phyloP scores from a whole-genome alignment of 768 basidiomycete genomes.

The Gautieria morchelliformis region DNA sequence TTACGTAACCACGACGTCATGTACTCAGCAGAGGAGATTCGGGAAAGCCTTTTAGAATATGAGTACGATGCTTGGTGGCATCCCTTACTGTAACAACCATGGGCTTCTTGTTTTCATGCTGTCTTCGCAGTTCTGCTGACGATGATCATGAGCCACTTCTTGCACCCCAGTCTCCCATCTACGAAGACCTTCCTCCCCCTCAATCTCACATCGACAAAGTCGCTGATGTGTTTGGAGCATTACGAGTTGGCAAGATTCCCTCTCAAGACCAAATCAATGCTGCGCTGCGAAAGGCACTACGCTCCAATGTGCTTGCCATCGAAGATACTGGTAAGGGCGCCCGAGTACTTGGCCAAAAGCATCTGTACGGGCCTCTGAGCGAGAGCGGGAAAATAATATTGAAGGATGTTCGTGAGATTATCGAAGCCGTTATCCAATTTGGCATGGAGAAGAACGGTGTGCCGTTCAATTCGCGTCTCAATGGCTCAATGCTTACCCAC shows the following conservation, averaged over 20 bases:
- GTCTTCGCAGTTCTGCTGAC: conserved; percentile 2
- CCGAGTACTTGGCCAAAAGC: not conserved
- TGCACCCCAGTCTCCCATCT: not conserved
- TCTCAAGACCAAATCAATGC: conserved; percentile 16
- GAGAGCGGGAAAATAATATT: conserved; percentile 3
- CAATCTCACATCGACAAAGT: conserved; percentile 12
- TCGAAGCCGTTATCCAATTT: conserved; percentile 12
- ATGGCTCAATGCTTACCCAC: not conserved
- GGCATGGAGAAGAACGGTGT: conserved; percentile 21
- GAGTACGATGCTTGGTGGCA: not conserved
- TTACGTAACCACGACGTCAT: too few species aligned
- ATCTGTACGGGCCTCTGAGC: conserved; percentile 1
- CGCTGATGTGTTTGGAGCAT: conserved; percentile 16
- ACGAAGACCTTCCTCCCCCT: conserved; percentile 6
- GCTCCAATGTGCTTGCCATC: conserved; percentile 11
- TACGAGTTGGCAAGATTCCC: conserved; percentile 17
- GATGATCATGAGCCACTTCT: conserved; percentile 15
- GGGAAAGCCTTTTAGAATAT: too few species aligned
- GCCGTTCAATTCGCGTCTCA: not conserved
- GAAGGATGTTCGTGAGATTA: conserved; percentile 6
- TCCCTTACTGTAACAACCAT: conserved; percentile 9
- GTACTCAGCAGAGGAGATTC: too few species aligned
- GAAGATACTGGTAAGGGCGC: not conserved
- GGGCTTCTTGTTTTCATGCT: conserved; percentile 17
- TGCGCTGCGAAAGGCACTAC: conserved; percentile 10